Evolutionary conservation across 768 basidiomycete species (phyloP), one percentile per base, ranked within the genome.

Genomic region (Multifurca ochricompacta): DNA sequence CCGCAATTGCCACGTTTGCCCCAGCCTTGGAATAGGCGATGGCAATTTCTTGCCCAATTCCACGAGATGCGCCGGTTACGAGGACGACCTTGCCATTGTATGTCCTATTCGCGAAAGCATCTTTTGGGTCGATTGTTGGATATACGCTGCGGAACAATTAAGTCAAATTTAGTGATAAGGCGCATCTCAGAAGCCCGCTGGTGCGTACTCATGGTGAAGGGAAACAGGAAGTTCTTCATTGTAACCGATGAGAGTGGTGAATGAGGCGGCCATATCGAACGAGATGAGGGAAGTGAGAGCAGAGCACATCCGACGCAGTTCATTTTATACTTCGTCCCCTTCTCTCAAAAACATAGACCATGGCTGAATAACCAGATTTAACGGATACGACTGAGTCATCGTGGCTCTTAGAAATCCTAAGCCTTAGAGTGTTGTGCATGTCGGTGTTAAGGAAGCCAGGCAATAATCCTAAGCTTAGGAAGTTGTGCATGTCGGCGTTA

Each of bases 11-110:
- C 16, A 63, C 19, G 23, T 44, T 31, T 6, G 62, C 62, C 1
- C 62, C 62, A 7, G 60, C 51, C 19, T 37, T 30, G 10, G 61
- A 58, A 13, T 59, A 62, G 21, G 53, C 31, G 32, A 45, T 52
- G 40, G 74, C 77, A 58, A 81, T 80, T 1, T 77, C 73, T 58
- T 78, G n/a, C n/a, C n/a, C n/a, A n/a, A n/a, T n/a, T n/a, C n/a
- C n/a, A n/a, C n/a, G n/a, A n/a, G n/a, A n/a, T n/a, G n/a, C n/a
- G n/a, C n/a, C n/a, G n/a, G n/a, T n/a, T n/a, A n/a, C n/a, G n/a
- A n/a, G n/a, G n/a, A 58, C 61, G 25, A 62, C 60, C 39, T 59
- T 56, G 10, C 52, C 56, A 30, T 46, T 34, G 30, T 53, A 53
- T n/a, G 58, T 53, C 44, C n/a, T 21, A 16, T 44, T 14, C n/a